Evolutionary conservation across 176 grass and related monocot genomes (phyloP).

Genomic region (Triticum dicoccoides): DNA sequence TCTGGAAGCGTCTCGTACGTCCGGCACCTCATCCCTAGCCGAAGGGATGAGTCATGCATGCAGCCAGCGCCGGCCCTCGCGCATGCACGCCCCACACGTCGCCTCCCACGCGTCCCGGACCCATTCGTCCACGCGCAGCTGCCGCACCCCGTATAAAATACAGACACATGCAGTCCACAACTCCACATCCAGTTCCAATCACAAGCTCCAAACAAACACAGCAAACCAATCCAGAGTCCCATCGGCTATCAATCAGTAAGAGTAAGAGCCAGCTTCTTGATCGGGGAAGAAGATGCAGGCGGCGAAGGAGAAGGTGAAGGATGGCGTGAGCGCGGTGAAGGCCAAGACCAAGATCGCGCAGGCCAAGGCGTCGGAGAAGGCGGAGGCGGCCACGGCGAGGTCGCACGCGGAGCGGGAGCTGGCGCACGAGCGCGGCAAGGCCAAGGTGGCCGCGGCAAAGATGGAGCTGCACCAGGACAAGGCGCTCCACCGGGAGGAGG

Average conservation of each 20-base stretch:
- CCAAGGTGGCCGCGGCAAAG: slow-evolving; percentile 53
- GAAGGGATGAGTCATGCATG: background rate
- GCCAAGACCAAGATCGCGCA: slow-evolving; percentile 44
- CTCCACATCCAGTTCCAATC: background rate
- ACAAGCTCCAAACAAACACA: background rate
- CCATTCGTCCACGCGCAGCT: background rate
- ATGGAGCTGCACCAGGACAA: slow-evolving; percentile 43
- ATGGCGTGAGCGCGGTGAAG: slow-evolving; percentile 43
- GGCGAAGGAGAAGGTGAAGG: slow-evolving; percentile 52
- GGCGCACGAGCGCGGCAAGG: slow-evolving; percentile 54
- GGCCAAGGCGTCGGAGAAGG: slow-evolving; percentile 48
- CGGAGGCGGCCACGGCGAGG: slow-evolving; percentile 39
- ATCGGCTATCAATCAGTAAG: background rate
- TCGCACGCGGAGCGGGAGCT: slow-evolving; percentile 40
- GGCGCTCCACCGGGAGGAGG: background rate
- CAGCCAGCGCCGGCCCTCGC: background rate
- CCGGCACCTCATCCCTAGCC: background rate
- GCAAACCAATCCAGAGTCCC: background rate
- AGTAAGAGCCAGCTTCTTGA: background rate
- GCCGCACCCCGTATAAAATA: background rate
- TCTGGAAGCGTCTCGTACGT: background rate
- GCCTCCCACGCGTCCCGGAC: background rate
- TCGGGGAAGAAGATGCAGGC: background rate
- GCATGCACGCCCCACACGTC: background rate
- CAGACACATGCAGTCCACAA: too few relatives aligned